phyloP scores from a whole-genome alignment of 805 yeast genomes.

The Tetrapisispora fleetii region DNA sequence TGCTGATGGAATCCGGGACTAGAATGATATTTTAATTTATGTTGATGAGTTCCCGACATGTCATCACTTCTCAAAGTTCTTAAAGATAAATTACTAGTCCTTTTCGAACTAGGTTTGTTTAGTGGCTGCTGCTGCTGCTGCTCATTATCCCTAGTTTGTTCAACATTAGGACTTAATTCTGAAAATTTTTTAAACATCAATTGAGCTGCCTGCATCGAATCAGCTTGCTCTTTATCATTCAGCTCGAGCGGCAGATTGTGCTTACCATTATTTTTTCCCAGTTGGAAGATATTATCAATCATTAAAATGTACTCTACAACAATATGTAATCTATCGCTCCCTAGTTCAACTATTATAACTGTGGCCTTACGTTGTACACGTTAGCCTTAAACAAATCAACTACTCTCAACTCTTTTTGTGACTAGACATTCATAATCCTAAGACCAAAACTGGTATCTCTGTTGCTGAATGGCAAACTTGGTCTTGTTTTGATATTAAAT shows the following conservation, averaged over 20 bases:
- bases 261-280: not conserved
- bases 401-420: too few species aligned
- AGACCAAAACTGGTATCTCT: too few species aligned
- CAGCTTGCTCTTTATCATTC: not conserved
- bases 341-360: too few species aligned
- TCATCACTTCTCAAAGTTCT: not conserved
- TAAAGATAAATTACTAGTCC: not conserved
- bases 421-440: too few species aligned
- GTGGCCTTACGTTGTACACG: too few species aligned
- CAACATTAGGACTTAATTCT: not conserved
- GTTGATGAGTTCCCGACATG: not conserved
- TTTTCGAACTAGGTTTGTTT: not conserved
- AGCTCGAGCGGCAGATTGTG: not conserved
- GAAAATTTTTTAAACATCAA: constrained; percentile 11
- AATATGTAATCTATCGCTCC: not conserved
- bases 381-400: too few species aligned
- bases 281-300: not conserved
- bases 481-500: too few species aligned
- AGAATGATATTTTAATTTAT: not conserved
- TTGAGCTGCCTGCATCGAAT: constrained; percentile 13
- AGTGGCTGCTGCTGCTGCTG: not conserved
- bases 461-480: too few species aligned
- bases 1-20: not conserved
- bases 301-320: not conserved
- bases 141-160: not conserved